Evolutionary conservation across 208 protist genomes (phyloP), one percentile per base, ranked within the genome.

Genomic region (Herpetomonas tarakana): DNA sequence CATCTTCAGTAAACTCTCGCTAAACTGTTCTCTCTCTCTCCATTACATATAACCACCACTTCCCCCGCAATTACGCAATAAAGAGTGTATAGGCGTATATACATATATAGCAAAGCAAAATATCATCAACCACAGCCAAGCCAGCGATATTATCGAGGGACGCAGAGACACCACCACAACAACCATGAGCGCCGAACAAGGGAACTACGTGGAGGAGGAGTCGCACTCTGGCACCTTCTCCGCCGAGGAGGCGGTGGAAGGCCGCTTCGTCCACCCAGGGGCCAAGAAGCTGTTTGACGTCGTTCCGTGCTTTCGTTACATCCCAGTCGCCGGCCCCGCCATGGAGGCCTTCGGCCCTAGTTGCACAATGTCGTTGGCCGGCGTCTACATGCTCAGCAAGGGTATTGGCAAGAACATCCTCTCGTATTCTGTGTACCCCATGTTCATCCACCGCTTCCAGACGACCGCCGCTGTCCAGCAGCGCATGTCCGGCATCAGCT

Each of bases 301-400:
- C 19, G 50, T 45, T 0, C 65, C 64, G 27, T 80, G 47, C 21
- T 18, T 35, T 0, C 45, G 60, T 14, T 25, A 56, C 25, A 31
- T 83, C 14, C 73, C 68, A 30, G 58, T 74, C 11, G 52, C 68
- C 14, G 65, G 54, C 11, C 50, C 29, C 2, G 76, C 66, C 21
- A 38, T 64, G 14, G 58, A 76, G 25, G 59, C 65, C 0, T 81
- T 73, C 39, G 72, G 66, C 0, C 62, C 54, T 18, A 71, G 68
- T 53, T 71, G 55, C 26, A 31, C 64, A 25, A 24, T 29, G 21
- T 60, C 73, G 19, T 49, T 83, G 29, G 58, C 68, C 27, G 3
- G 69, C 25, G 62, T 72, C 28, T 79, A 76, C 59, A 16, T 81
- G 26, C 56, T 78, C 41, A 60, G 2, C 19, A 83, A 83, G 35